Percentiles rank a stretch among this genome's conserved stretches.
Evolutionary conservation across 768 basidiomycete genomes (phyloP).

Genomic region (Boletus tomentosulus): DNA sequence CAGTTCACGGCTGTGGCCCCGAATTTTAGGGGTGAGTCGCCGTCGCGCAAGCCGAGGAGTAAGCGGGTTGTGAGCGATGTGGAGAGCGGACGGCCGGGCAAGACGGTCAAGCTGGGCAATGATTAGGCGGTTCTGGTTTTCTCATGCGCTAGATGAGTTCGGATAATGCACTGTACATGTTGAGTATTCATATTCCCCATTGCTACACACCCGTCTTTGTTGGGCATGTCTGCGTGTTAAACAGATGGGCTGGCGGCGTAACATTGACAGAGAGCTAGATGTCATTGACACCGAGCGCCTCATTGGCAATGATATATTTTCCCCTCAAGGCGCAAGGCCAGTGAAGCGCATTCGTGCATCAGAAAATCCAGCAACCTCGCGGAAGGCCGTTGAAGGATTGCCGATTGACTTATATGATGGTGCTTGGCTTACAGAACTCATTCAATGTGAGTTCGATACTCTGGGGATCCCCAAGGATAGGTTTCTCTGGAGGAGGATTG

Average conservation of each 20-base stretch:
- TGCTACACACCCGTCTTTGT: no score
- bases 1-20: conserved; percentile 45
- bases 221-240: background rate
- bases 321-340: background rate
- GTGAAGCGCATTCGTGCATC: background rate
- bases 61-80: conserved; percentile 21
- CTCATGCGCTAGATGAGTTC: no score
- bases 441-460: no score
- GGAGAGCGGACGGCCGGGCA: conserved; percentile 20
- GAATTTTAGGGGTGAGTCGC: conserved; percentile 29
- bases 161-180: no score
- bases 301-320: background rate
- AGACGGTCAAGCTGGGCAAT: conserved; percentile 12
- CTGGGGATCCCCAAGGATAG: no score
- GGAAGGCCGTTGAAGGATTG: no score
- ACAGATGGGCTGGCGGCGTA: background rate
- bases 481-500: no score
- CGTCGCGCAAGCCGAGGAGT: conserved; percentile 27
- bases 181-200: no score
- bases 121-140: no score
- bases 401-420: no score
- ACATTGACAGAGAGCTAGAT: background rate
- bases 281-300: background rate
- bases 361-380: no score
- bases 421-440: no score